Percentiles rank a stretch among this genome's conserved stretches.
These are phyloP conservation scores for Oropetium thomaeum DNA, from an alignment of 176 grass and related monocot genomes.

Conservation along the genomic window DNA sequence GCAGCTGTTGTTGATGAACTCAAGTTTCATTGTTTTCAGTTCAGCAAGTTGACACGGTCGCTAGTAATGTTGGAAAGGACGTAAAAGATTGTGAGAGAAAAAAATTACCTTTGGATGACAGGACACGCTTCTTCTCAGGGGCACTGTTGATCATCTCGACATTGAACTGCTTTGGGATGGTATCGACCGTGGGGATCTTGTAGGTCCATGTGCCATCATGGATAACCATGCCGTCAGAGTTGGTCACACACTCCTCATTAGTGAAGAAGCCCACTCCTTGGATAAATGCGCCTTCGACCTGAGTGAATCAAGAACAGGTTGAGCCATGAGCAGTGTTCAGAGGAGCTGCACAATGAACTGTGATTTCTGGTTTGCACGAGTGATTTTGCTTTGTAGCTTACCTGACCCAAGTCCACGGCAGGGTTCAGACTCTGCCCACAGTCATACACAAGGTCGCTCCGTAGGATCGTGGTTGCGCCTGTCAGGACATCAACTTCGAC, in stretches of 20 bases:
- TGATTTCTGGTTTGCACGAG: background rate
- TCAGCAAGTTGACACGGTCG: background rate
- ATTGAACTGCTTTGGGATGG: conserved; percentile 80
- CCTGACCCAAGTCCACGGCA: conserved; percentile 87
- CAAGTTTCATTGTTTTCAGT: background rate
- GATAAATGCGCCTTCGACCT: conserved; percentile 71
- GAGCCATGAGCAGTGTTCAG: background rate
- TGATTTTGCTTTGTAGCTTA: conserved; percentile 1
- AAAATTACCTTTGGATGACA: conserved; percentile 69
- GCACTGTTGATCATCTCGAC: conserved; percentile 69
- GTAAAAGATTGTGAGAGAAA: background rate
- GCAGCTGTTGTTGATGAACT: background rate
- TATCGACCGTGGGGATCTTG: conserved; percentile 83
- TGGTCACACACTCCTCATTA: conserved; percentile 62
- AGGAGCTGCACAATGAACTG: background rate
- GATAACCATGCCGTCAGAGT: conserved; percentile 68
- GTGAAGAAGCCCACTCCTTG: conserved; percentile 85
- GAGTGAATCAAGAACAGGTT: background rate
- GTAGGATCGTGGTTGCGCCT: conserved; percentile 71
- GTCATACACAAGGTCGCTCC: conserved; percentile 73
- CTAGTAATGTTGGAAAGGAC: background rate
- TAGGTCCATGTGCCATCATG: conserved; percentile 87
- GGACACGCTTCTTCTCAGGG: conserved; percentile 54
- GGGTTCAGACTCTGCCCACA: conserved; percentile 85
- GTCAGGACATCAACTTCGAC: conserved; percentile 79